Conservation (phyloP, 495 filamentous ascomycete genomes). For the Venustampulla echinocandica region DNA sequence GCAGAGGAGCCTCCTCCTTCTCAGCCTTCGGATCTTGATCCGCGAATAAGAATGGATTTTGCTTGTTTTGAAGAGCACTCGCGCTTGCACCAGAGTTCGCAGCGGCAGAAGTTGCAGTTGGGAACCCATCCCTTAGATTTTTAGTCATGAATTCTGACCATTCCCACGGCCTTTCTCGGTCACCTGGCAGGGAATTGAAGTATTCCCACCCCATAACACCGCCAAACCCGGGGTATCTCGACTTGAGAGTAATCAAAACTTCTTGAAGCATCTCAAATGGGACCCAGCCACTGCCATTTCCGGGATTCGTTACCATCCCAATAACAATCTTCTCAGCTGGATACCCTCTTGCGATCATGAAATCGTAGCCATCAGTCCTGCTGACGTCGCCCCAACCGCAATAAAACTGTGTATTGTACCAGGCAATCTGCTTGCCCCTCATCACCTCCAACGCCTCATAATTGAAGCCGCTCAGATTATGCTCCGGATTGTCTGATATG, state of each 20-base stretch:
- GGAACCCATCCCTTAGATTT: constrained; percentile 8
- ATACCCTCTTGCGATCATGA: constrained; percentile 56
- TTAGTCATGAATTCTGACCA: constrained; percentile 45
- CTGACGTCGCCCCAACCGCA: constrained; percentile 65
- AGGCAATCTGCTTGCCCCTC: constrained; percentile 56
- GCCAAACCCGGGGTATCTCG: constrained; percentile 49
- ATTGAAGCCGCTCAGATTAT: constrained; percentile 66
- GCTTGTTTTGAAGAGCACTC: neutral
- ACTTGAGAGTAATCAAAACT: constrained; percentile 29
- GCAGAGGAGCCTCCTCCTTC: constrained; percentile 19
- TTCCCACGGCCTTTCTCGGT: constrained; percentile 41
- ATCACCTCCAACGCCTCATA: constrained; percentile 57
- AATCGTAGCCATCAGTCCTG: constrained; percentile 51
- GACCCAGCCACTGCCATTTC: constrained; percentile 56
- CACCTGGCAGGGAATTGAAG: constrained; percentile 51
- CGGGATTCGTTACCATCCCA: constrained; percentile 63
- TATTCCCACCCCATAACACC: constrained; percentile 88
- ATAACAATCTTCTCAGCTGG: constrained; percentile 56
- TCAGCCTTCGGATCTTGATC: constrained; percentile 8
- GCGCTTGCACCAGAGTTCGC: neutral
- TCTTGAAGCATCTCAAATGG: constrained; percentile 37
- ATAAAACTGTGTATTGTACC: constrained; percentile 85
- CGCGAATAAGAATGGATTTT: constrained; percentile 8
- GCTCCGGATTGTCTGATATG: constrained; percentile 34
- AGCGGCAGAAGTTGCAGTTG: neutral